Percentiles rank a stretch among this genome's conserved stretches.
These are phyloP conservation scores for Leersia perrieri DNA, from an alignment of 176 grass and related monocot species.

Conservation along the genomic window DNA sequence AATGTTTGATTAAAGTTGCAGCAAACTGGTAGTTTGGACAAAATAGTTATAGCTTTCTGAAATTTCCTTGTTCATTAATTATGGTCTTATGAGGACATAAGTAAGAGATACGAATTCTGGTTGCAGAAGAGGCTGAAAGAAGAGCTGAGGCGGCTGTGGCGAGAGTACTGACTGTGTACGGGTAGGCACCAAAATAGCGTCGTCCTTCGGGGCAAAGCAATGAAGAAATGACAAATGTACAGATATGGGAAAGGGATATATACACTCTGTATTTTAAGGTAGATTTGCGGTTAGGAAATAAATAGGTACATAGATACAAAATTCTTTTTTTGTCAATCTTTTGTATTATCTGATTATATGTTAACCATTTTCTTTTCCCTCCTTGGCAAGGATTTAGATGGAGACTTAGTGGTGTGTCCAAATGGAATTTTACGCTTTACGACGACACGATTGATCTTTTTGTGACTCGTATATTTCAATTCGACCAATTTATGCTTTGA, in stretches of 20 bases:
- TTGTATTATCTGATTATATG: slow-evolving; percentile 40
- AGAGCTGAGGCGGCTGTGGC: slow-evolving; percentile 19
- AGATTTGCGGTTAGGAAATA: slow-evolving; percentile 66
- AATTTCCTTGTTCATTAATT: no score
- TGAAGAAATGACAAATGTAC: slow-evolving; percentile 72
- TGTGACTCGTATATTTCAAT: background rate
- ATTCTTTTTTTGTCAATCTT: slow-evolving; percentile 45
- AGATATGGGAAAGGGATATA: slow-evolving; percentile 59
- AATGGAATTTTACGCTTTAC: slow-evolving; percentile 20
- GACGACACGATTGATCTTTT: slow-evolving; percentile 14
- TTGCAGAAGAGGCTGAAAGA: slow-evolving; percentile 24
- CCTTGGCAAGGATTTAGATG: slow-evolving; percentile 32
- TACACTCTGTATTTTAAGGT: slow-evolving; percentile 51
- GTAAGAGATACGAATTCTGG: slow-evolving; percentile 23
- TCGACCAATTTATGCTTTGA: background rate
- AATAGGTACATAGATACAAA: slow-evolving; percentile 66
- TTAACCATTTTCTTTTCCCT: slow-evolving; percentile 30
- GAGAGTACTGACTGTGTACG: slow-evolving; percentile 42
- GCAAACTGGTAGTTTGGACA: no score
- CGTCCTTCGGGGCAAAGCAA: slow-evolving; percentile 29
- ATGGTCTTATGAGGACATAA: slow-evolving; percentile 14
- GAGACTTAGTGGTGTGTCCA: slow-evolving; percentile 12
- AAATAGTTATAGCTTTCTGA: no score
- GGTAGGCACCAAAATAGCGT: slow-evolving; percentile 39
- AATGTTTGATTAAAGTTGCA: no score